Conservation (phyloP, 768 basidiomycete genomes). For the Cyclocybe aegerita region DNA sequence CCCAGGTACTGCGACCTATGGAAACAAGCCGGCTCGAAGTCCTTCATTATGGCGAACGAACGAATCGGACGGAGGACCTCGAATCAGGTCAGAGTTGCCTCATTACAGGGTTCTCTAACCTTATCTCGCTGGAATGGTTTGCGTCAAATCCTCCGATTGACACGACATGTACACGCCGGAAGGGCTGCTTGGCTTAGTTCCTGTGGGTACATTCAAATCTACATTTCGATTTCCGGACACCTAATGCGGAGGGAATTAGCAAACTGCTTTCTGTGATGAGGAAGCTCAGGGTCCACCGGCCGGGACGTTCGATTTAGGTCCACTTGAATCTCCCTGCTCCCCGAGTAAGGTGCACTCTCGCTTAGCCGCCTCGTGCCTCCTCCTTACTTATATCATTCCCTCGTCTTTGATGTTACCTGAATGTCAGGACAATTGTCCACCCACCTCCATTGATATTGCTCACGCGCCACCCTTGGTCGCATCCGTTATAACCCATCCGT, state of each 20-base stretch:
- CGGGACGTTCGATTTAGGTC: conserved; percentile 33
- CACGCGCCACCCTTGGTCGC: conserved; percentile 12
- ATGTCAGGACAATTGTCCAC: conserved; percentile 37
- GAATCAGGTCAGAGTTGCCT: conserved; percentile 2
- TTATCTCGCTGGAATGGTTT: conserved; percentile 21
- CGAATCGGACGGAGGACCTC: conserved; percentile 3
- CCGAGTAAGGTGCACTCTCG: conserved; percentile 31
- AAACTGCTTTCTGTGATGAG: conserved; percentile 22
- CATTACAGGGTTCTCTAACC: conserved; percentile 25
- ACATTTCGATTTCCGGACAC: conserved; percentile 21
- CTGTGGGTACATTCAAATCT: conserved; percentile 10
- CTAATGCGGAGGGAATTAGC: conserved; percentile 20
- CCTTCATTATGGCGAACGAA: background rate
- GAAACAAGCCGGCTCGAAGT: conserved; percentile 14
- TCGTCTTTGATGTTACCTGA: conserved; percentile 28
- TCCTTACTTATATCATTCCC: conserved; percentile 35
- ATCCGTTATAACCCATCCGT: conserved; percentile 12
- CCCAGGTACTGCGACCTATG: conserved; percentile 6
- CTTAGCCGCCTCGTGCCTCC: conserved; percentile 42
- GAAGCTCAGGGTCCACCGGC: conserved; percentile 26
- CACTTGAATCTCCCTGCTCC: conserved; percentile 25
- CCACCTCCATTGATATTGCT: conserved; percentile 19
- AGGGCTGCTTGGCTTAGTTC: conserved; percentile 20
- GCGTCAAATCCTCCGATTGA: conserved; percentile 14
- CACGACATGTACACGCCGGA: conserved; percentile 17